Conservation (phyloP, 1,139 yeast species). For the Pichia sp. region DNA sequence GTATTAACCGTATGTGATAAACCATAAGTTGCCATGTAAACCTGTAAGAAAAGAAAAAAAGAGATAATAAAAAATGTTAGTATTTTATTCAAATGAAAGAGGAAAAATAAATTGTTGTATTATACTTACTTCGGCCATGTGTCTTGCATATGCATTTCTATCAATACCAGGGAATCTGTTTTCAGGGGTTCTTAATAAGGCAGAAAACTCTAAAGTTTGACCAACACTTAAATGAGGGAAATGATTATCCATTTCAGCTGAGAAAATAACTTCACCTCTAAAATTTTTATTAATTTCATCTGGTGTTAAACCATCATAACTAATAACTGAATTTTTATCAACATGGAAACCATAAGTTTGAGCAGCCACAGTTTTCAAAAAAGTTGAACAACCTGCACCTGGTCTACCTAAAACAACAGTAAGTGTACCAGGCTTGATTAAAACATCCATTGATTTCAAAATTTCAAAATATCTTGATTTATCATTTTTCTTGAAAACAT, state of each 20-base stretch:
- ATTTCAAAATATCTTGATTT: conserved; percentile 44
- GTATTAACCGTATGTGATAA: conserved; percentile 46
- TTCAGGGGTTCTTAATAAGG: conserved; percentile 57
- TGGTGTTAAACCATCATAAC: conserved; percentile 46
- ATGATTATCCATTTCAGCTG: conserved; percentile 66
- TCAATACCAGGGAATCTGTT: conserved; percentile 56
- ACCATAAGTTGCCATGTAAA: conserved; percentile 70
- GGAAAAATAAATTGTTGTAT: not conserved
- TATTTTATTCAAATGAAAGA: not conserved
- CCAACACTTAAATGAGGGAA: conserved; percentile 71
- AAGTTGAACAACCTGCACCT: conserved; percentile 81
- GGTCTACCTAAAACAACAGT: conserved; percentile 80
- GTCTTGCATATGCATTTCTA: conserved; percentile 52
- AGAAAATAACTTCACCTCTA: conserved; percentile 67
- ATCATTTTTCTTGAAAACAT: conserved; percentile 14
- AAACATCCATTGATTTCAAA: conserved; percentile 61
- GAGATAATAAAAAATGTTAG: conserved; percentile 1
- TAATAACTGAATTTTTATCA: conserved; percentile 37
- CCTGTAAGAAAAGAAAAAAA: conserved; percentile 21
- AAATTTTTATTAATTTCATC: conserved; percentile 44
- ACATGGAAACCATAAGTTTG: conserved; percentile 68
- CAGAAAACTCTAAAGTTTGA: conserved; percentile 61
- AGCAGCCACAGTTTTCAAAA: conserved; percentile 62
- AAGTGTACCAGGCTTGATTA: conserved; percentile 65
- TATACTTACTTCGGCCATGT: conserved; percentile 42